Evolutionary conservation across 108 stramenopile genomes (phyloP).

Genomic region (Ochromonas danica): DNA sequence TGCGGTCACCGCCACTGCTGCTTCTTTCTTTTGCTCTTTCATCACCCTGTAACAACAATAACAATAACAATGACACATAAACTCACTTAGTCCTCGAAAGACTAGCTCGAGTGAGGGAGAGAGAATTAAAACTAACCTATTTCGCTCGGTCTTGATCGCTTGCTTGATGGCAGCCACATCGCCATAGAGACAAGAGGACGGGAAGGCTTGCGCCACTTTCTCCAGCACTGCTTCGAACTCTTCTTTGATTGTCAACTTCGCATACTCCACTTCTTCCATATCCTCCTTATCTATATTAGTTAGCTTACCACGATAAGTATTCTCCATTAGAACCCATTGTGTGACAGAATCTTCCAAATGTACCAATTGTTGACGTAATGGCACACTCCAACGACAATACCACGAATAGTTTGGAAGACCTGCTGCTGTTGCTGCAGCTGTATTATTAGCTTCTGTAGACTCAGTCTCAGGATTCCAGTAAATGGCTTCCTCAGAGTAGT

Average conservation of each 20-base stretch:
- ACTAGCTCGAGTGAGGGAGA: too few relatives aligned
- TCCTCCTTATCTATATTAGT: background rate
- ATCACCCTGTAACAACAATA: too few relatives aligned
- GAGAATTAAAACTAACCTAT: background rate
- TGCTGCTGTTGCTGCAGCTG: background rate
- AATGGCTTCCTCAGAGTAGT: background rate
- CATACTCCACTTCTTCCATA: background rate
- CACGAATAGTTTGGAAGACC: background rate
- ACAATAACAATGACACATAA: too few relatives aligned
- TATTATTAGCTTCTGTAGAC: background rate
- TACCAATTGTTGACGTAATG: background rate
- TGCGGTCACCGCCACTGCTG: too few relatives aligned
- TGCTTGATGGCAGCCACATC: background rate
- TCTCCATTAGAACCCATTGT: background rate
- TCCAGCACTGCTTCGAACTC: too few relatives aligned
- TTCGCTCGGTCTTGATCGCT: background rate
- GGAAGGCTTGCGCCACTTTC: too few relatives aligned
- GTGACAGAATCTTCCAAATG: background rate
- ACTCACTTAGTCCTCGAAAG: too few relatives aligned
- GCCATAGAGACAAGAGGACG: background rate
- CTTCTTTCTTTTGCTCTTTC: too few relatives aligned
- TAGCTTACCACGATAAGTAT: constrained; percentile 1
- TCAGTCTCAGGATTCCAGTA: background rate
- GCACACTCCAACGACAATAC: background rate
- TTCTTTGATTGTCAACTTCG: too few relatives aligned